Percentiles rank a stretch among this genome's conserved stretches.
Evolutionary conservation across 2,329 filamentous ascomycete genomes (phyloP).

Genomic region (Tolypocladium tundrense): DNA sequence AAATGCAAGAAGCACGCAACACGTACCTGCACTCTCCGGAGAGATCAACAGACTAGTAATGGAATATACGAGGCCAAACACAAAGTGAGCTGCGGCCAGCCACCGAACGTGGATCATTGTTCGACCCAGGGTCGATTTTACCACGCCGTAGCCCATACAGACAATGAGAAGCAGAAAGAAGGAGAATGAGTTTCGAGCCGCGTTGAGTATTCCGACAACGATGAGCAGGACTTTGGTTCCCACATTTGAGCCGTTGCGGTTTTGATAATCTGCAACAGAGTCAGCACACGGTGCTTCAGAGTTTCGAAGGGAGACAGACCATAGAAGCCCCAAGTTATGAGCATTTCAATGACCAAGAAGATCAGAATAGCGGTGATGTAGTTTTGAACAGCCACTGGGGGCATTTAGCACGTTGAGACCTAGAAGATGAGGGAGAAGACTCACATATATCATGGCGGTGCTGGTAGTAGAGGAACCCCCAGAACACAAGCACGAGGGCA

Average conservation of each 20-base stretch:
- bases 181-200: conserved; percentile 90
- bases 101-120: conserved; percentile 92
- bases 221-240: conserved; percentile 81
- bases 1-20: conserved; percentile 9
- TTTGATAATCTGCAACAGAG: conserved; percentile 66
- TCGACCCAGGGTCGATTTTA: conserved; percentile 82
- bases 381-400: conserved; percentile 81
- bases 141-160: conserved; percentile 98
- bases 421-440: conserved; percentile 14
- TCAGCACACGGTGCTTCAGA: conserved; percentile 19
- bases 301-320: conserved; percentile 34
- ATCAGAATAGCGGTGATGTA: conserved; percentile 96
- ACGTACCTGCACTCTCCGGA: conserved; percentile 65
- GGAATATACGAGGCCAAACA: conserved; percentile 90
- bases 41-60: conserved; percentile 82
- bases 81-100: conserved; percentile 84
- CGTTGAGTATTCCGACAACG: conserved; percentile 85
- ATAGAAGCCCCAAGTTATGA: conserved; percentile 99
- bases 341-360: conserved; percentile 89
- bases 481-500: conserved; percentile 71
- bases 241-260: conserved; percentile 74
- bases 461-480: conserved; percentile 92
- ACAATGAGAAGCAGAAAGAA: conserved; percentile 97
- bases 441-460: conserved; percentile 81
- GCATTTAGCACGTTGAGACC: conserved; percentile 4